A percentile compares a stretch with the other conserved stretches of the same genome.
Conservation (phyloP, 805 yeast species). For the Nakazawaea molendinolei region DNA sequence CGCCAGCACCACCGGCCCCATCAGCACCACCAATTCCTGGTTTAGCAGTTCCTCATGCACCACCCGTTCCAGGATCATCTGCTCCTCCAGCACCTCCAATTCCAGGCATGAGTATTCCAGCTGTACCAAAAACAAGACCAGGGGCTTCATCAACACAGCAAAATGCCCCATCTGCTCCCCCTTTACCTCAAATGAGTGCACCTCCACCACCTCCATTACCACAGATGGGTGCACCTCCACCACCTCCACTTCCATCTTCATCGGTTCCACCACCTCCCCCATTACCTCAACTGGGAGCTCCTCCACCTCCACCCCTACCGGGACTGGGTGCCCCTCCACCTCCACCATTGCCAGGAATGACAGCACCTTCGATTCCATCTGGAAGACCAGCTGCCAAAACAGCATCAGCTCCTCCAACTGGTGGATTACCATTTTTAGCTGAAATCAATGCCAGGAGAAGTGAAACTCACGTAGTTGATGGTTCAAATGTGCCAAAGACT, state of each 20-base stretch:
- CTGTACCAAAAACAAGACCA: constrained; percentile 17
- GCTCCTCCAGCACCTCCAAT: constrained; percentile 16
- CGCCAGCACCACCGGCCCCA: constrained; percentile 11
- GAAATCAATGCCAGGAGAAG: constrained; percentile 51
- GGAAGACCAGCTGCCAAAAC: constrained; percentile 16
- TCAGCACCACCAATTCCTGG: constrained; percentile 2
- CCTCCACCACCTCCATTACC: constrained; percentile 12
- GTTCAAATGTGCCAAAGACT: constrained; percentile 10
- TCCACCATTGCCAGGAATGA: constrained; percentile 18
- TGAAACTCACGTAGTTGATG: constrained; percentile 41
- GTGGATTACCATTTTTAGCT: constrained; percentile 50
- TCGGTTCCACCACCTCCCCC: constrained; percentile 17
- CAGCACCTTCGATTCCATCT: constrained; percentile 20
- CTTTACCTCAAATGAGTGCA: constrained; percentile 1
- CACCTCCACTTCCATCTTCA: constrained; percentile 18
- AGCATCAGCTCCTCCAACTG: constrained; percentile 24
- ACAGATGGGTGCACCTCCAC: constrained; percentile 7
- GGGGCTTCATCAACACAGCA: not conserved
- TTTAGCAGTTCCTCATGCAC: constrained; percentile 1
- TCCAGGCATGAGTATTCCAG: constrained; percentile 23
- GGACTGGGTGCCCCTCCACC: constrained; percentile 12
- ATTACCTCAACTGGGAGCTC: constrained; percentile 16
- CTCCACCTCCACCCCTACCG: constrained; percentile 16
- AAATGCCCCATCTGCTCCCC: constrained; percentile 2
- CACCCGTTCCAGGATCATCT: constrained; percentile 8